These are phyloP conservation scores for Fragosphaeria purpurea DNA, from an alignment of 2,329 filamentous ascomycete genomes.

Conservation along the genomic window DNA sequence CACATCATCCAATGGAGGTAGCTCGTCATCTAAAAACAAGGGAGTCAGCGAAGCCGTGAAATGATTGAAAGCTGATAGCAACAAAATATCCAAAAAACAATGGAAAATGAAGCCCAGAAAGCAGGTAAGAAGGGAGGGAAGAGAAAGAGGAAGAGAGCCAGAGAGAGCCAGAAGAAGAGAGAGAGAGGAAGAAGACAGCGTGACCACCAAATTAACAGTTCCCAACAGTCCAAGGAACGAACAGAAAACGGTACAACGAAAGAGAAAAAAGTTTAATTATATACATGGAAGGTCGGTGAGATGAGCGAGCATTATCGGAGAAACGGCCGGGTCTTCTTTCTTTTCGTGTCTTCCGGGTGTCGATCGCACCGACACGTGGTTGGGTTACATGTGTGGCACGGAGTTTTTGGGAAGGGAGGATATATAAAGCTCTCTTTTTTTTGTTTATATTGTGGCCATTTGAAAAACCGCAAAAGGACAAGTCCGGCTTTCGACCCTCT, in stretches of 20 bases:
- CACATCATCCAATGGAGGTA: conserved; percentile 51
- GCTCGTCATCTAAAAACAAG: conserved; percentile 47
- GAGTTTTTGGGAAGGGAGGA: too few species aligned
- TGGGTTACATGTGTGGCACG: background rate
- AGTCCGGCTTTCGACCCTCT: conserved; percentile 11
- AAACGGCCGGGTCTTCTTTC: too few species aligned
- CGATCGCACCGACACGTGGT: too few species aligned
- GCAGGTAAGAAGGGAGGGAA: conserved; percentile 20
- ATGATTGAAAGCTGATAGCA: too few species aligned
- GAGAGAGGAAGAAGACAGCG: background rate
- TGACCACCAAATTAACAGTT: background rate
- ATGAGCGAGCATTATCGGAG: background rate
- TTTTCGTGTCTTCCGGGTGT: too few species aligned
- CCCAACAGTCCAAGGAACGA: background rate
- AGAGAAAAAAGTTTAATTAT: background rate
- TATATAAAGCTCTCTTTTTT: too few species aligned
- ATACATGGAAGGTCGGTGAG: background rate
- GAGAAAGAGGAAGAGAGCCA: background rate
- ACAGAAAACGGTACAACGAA: background rate
- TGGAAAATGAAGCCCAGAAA: conserved; percentile 5
- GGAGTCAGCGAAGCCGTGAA: background rate
- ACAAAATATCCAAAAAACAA: conserved; percentile 27
- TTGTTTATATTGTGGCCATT: too few species aligned
- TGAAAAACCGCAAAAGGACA: too few species aligned
- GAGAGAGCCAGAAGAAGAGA: background rate